Conservation (phyloP, 2,329 filamentous ascomycete genomes). For the Colletotrichum tropicale region DNA sequence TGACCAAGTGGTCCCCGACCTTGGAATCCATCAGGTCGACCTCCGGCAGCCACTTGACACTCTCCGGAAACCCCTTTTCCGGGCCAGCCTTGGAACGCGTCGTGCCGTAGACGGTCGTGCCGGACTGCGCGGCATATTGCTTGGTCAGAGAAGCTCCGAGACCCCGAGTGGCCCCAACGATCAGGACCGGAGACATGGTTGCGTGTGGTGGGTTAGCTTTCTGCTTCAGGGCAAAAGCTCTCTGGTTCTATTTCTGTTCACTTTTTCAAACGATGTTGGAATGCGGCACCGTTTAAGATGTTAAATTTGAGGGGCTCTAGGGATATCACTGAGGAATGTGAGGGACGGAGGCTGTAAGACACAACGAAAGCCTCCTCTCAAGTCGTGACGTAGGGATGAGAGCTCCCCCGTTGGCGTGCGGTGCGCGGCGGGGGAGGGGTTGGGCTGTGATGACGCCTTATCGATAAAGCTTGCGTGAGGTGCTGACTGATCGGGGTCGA, state of each 20-base stretch:
- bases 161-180: slow-evolving; percentile 72
- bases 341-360: not conserved
- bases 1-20: slow-evolving; percentile 52
- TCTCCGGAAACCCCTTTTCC: slow-evolving; percentile 37
- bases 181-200: slow-evolving; percentile 56
- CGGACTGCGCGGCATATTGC: slow-evolving; percentile 54
- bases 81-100: slow-evolving; percentile 53
- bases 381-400: not conserved
- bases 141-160: slow-evolving; percentile 67
- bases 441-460: slow-evolving; percentile 1
- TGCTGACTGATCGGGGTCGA: not conserved
- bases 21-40: slow-evolving; percentile 59
- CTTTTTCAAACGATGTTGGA: slow-evolving; percentile 6
- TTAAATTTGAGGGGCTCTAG: not conserved
- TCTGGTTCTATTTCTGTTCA: not conserved
- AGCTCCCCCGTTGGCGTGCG: not conserved
- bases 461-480: slow-evolving; percentile 16
- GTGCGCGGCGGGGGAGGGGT: not conserved
- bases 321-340: not conserved
- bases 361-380: not conserved
- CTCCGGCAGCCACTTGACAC: slow-evolving; percentile 60
- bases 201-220: not conserved
- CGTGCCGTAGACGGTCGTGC: slow-evolving; percentile 63
- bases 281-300: slow-evolving; percentile 6
- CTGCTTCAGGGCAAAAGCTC: not conserved